These are phyloP conservation scores for Jamesozyma lodderae DNA, from an alignment of 805 yeast genomes.

Conservation along the genomic window DNA sequence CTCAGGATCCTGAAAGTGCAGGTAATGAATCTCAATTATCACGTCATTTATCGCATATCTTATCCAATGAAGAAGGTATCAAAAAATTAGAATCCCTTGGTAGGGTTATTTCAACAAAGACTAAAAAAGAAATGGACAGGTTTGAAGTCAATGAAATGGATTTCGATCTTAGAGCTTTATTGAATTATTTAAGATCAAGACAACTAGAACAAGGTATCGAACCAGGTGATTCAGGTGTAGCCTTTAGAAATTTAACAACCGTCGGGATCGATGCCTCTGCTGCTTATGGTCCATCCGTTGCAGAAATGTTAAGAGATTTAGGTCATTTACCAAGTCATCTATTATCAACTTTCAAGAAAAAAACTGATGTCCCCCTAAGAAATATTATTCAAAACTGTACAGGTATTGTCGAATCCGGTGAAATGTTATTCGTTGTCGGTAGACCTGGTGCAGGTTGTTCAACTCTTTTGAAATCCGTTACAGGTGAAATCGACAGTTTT, in stretches of 20 bases:
- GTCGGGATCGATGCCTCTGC: slow-evolving; percentile 46
- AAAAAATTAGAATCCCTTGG: slow-evolving; percentile 41
- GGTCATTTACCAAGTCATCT: slow-evolving; percentile 23
- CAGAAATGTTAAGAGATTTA: slow-evolving; percentile 34
- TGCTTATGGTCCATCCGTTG: slow-evolving; percentile 41
- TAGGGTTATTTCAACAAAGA: slow-evolving; percentile 41
- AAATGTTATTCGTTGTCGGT: slow-evolving; percentile 45
- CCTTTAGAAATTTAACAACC: slow-evolving; percentile 37
- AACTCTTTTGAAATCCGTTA: slow-evolving; percentile 38
- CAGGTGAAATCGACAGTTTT: slow-evolving; percentile 39
- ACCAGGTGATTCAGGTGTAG: slow-evolving; percentile 43
- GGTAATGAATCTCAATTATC: slow-evolving; percentile 4
- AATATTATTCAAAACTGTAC: slow-evolving; percentile 35
- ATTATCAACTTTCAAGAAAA: slow-evolving; percentile 22
- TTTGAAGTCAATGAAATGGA: slow-evolving; percentile 39
- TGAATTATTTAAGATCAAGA: slow-evolving; percentile 34
- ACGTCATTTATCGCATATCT: slow-evolving; percentile 23
- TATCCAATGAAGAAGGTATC: slow-evolving; percentile 31
- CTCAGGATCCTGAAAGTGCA: slow-evolving; percentile 1
- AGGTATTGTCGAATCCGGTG: slow-evolving; percentile 41
- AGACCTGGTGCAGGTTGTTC: slow-evolving; percentile 63
- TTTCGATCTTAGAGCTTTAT: slow-evolving; percentile 37
- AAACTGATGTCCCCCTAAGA: slow-evolving; percentile 28
- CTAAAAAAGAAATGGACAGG: slow-evolving; percentile 36
- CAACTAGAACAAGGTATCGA: slow-evolving; percentile 39